These are phyloP conservation scores for Hibiscus mutabilis DNA, from an alignment of 345 rosid genomes.

Conservation along the genomic window DNA sequence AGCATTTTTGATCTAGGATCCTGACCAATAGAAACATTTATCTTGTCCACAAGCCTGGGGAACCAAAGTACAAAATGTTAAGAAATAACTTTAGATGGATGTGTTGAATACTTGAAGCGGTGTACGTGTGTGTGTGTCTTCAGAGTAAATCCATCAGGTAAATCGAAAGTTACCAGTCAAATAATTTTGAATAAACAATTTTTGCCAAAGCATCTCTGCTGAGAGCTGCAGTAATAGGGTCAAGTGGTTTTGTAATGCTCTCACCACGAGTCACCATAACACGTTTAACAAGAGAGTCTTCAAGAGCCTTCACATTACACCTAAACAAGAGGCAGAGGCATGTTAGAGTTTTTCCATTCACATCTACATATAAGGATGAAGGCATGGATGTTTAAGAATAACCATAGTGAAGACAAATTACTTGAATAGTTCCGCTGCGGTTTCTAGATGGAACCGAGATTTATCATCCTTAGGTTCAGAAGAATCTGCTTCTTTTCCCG, in stretches of 20 bases:
- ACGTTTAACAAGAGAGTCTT: constrained; percentile 92
- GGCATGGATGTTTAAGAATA: constrained; percentile 1
- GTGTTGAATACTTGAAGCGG: background rate
- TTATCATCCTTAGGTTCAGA: background rate
- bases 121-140: background rate
- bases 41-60: constrained; percentile 87
- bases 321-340: constrained; percentile 32
- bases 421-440: background rate
- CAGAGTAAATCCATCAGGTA: constrained; percentile 2
- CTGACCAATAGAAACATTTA: constrained; percentile 85
- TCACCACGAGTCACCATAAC: constrained; percentile 95
- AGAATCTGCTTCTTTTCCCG: background rate
- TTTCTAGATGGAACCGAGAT: background rate
- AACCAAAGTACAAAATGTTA: constrained; percentile 12
- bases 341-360: constrained; percentile 16
- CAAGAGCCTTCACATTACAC: constrained; percentile 81
- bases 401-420: background rate
- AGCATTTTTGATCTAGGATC: constrained; percentile 70
- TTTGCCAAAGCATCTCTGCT: constrained; percentile 97
- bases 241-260: constrained; percentile 84
- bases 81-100: background rate
- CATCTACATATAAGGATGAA: background rate
- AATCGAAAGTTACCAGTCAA: constrained; percentile 68
- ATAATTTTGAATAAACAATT: constrained; percentile 80
- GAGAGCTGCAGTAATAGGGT: constrained; percentile 75